phyloP scores from a whole-genome alignment of 768 basidiomycete genomes.

The Lactarius hatsudake region DNA sequence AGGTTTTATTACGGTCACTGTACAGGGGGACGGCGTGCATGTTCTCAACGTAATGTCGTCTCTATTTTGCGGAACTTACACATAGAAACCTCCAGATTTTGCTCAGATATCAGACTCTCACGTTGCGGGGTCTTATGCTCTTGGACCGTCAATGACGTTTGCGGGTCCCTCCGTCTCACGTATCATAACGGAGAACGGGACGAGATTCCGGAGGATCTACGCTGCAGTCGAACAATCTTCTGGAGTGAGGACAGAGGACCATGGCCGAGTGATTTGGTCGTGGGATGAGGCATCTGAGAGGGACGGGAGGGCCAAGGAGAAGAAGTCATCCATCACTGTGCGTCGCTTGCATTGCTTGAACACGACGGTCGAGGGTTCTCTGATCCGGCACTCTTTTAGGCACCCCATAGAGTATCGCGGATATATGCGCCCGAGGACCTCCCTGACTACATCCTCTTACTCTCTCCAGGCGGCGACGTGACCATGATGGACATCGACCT shows the following conservation, averaged over 20 bases:
- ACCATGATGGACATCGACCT: conserved; percentile 35
- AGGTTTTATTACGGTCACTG: conserved; percentile 63
- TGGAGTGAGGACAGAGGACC: conserved; percentile 12
- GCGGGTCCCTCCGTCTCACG: conserved; percentile 27
- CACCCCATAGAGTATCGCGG: conserved; percentile 42
- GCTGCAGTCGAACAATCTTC: conserved; percentile 16
- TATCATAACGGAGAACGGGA: conserved; percentile 8
- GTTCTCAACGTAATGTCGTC: conserved; percentile 59
- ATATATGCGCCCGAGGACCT: conserved; percentile 37
- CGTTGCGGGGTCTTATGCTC: conserved; percentile 19
- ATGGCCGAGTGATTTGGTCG: conserved; percentile 25
- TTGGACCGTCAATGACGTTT: conserved; percentile 28
- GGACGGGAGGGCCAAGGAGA: conserved; percentile 41
- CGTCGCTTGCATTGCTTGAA: conserved; percentile 5
- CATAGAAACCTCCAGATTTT: neutral
- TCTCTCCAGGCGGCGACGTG: conserved; percentile 37
- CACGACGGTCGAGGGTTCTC: conserved; percentile 8
- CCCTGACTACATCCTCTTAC: conserved; percentile 33
- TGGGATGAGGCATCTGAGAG: conserved; percentile 34
- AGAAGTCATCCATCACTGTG: conserved; percentile 43
- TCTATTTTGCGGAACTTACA: neutral
- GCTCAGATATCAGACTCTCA: conserved; percentile 24
- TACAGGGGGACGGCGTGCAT: conserved; percentile 73
- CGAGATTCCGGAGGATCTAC: conserved; percentile 23
- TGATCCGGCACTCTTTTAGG: conserved; percentile 34